Base-by-base conservation (phyloP, 129 eudicot species). In the Lonicera japonica region DNA sequence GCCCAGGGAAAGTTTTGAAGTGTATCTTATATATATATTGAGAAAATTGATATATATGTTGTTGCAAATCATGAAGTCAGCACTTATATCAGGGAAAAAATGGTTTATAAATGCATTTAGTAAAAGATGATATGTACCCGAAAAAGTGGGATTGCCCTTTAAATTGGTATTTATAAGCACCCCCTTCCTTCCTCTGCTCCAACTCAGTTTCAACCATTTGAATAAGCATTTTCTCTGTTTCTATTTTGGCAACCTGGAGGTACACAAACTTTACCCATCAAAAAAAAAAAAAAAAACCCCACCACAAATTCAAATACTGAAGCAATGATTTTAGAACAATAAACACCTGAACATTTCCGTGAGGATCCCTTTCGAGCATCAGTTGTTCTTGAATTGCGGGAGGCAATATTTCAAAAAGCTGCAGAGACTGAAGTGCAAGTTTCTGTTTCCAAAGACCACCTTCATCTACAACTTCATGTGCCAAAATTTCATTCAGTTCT, bases 301-400 rank as follows among this genome's bases (percentile, higher is more conserved):
- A 54, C 20, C 21, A 61, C 1, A 12, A 61, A 56, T 21, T 21
- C 12, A 66, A 34, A 16, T 47, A 39, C 51, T 24, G 59, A 51
- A 50, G 63, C 5, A 48, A 12, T 8, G 18, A 29, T 29, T 29
- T 1, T 29, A 2, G 6, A 4, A 11, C 3, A 5, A n/a, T 60
- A 60, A 64, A 23, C 57, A 88, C 99, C 92, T 94, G 99, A 56
- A 94, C 99, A 70, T 94, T 94, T 70, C 99, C 99, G 66, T 88
- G 99, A 23, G 99, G 99, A 75, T 94, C 99, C 75, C 96, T 83
- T 87, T 94, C 99, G 64, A 94, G 99, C 89, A 88, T 75, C 78
- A 94, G 66, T 60, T 94, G 99, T 17, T 94, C 96, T 75, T 94
- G 96, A 67, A 94, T 94, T 69, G 99, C 99, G 69, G 87, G 73